A percentile compares a stretch with the other conserved stretches of the same genome.
Conservation (phyloP, 495 filamentous ascomycete genomes). For the Cercophora samala region DNA sequence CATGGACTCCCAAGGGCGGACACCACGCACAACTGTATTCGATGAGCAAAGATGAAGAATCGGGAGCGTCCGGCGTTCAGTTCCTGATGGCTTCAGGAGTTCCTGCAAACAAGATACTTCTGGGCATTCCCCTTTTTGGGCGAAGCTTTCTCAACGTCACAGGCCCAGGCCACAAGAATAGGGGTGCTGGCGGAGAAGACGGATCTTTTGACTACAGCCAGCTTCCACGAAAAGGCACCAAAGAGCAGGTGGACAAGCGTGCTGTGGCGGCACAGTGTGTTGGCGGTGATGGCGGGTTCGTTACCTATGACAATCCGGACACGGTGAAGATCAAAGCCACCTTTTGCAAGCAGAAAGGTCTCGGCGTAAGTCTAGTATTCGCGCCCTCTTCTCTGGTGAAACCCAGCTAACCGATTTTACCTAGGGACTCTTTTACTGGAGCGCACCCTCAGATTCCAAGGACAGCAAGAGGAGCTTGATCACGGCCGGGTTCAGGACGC, state of each 20-base stretch:
- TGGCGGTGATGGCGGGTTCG: conserved; percentile 79
- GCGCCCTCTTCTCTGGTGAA: neutral
- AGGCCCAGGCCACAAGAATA: conserved; percentile 61
- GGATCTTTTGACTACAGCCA: conserved; percentile 80
- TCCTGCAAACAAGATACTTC: conserved; percentile 67
- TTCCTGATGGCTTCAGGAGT: conserved; percentile 67
- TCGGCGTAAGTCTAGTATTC: conserved; percentile 53
- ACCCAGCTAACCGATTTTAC: conserved; percentile 12
- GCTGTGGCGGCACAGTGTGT: conserved; percentile 69
- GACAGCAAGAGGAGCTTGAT: conserved; percentile 66
- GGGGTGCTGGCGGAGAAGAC: conserved; percentile 67
- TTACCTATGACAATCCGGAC: conserved; percentile 80
- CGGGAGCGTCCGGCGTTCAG: conserved; percentile 61
- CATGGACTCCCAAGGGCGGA: conserved; percentile 66
- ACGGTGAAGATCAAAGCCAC: conserved; percentile 81
- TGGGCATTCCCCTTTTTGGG: conserved; percentile 79
- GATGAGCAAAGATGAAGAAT: conserved; percentile 54
- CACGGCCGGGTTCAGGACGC: conserved; percentile 66
- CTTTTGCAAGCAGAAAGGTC: conserved; percentile 70
- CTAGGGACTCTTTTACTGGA: conserved; percentile 86
- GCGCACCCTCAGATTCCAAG: conserved; percentile 72
- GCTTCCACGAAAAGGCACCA: conserved; percentile 66
- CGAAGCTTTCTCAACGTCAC: conserved; percentile 70
- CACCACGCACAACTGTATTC: conserved; percentile 80
- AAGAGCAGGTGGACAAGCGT: conserved; percentile 66